Conservation (phyloP, 2,329 filamentous ascomycete species). For the Aspergillus costaricaensis region DNA sequence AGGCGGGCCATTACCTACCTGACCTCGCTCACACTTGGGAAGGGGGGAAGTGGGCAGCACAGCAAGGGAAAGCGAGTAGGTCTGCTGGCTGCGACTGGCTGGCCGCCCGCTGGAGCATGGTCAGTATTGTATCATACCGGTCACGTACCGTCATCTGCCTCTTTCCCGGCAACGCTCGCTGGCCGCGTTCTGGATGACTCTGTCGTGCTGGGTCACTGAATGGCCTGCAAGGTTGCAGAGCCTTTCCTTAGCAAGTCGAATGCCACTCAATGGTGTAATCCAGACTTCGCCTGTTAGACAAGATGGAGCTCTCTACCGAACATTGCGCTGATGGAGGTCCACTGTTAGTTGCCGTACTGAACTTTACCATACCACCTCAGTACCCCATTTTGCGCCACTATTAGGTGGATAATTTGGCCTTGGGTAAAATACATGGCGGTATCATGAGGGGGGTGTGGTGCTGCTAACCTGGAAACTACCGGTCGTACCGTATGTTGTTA, state of each 20-base stretch:
- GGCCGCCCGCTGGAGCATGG: constrained; percentile 24
- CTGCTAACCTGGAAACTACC: background rate
- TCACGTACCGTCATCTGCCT: constrained; percentile 20
- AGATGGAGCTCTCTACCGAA: background rate
- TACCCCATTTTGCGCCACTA: constrained; percentile 18
- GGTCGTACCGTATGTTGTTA: background rate
- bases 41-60: constrained; percentile 29
- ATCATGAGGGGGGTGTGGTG: constrained; percentile 8
- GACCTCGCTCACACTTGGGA: constrained; percentile 15
- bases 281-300: background rate
- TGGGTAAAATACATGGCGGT: constrained; percentile 16
- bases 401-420: constrained; percentile 18
- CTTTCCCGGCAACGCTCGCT: constrained; percentile 11
- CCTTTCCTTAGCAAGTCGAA: background rate
- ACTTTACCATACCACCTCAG: constrained; percentile 14
- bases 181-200: constrained; percentile 1
- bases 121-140: constrained; percentile 26
- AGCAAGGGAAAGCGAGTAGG: constrained; percentile 29
- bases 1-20: constrained; percentile 27
- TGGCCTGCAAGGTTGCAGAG: constrained; percentile 8
- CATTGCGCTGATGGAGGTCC: constrained; percentile 11
- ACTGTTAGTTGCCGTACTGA: constrained; percentile 14
- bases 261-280: constrained; percentile 3
- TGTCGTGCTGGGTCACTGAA: constrained; percentile 1
- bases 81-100: constrained; percentile 30